These are phyloP conservation scores for Cyclostephanos invisitatus DNA, from an alignment of 108 stramenopile species.

Conservation along the genomic window DNA sequence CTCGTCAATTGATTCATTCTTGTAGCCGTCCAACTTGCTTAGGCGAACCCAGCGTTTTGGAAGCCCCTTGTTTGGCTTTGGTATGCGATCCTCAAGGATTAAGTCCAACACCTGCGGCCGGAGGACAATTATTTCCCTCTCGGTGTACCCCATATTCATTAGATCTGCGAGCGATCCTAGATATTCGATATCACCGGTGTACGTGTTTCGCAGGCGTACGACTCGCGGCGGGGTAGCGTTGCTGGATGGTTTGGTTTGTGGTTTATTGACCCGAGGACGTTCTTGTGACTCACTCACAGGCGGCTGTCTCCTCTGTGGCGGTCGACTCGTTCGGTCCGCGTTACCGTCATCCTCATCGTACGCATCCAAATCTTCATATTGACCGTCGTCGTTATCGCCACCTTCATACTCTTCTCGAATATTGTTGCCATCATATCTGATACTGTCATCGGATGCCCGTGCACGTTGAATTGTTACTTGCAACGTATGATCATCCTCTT, in stretches of 20 bases:
- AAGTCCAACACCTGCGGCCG: conserved; percentile 62
- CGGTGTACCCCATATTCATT: conserved; percentile 52
- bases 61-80: conserved; percentile 57
- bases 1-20: conserved; percentile 29
- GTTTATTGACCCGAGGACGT: not conserved
- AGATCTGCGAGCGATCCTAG: conserved; percentile 45
- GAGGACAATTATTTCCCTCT: conserved; percentile 47
- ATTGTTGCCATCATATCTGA: not conserved
- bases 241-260: not conserved
- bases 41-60: conserved; percentile 64
- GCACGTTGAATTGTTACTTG: not conserved
- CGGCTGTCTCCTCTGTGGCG: conserved; percentile 6
- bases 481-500: not conserved
- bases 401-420: not conserved
- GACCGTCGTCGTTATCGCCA: not conserved
- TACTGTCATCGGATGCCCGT: not conserved
- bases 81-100: conserved; percentile 58
- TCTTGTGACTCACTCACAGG: not conserved
- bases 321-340: not conserved
- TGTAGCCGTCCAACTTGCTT: conserved; percentile 14
- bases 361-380: conserved; percentile 7
- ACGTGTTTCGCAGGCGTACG: conserved; percentile 39
- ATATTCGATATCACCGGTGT: conserved; percentile 22
- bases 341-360: conserved; percentile 5
- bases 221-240: conserved; percentile 14